Percentiles rank a stretch among this genome's conserved stretches.
Evolutionary conservation across 2,329 filamentous ascomycete species (phyloP).

Genomic region (Aspergillus sergii): DNA sequence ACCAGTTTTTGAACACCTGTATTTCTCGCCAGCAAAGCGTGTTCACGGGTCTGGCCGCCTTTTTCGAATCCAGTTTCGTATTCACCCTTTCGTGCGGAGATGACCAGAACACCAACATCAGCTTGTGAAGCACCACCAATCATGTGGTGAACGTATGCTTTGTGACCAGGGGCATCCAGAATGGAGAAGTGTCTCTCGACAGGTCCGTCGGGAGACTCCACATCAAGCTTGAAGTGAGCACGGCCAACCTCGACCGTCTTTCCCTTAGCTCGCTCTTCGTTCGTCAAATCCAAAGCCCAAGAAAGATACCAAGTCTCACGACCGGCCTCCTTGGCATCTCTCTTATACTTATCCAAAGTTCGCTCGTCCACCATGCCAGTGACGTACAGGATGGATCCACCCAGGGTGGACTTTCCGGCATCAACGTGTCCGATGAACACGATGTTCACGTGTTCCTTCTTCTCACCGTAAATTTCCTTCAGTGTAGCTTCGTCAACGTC

Average conservation of each 20-base stretch:
- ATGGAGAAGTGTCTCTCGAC: conserved; percentile 96
- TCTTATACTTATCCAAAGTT: conserved; percentile 97
- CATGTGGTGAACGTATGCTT: conserved; percentile 98
- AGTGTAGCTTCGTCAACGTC: conserved; percentile 82
- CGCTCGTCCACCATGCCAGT: conserved; percentile 99
- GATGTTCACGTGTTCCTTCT: conserved; percentile 76
- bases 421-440: conserved; percentile 99
- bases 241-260: conserved; percentile 98
- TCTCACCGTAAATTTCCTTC: conserved; percentile 93
- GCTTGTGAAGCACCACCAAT: conserved; percentile 93
- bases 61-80: conserved; percentile 98
- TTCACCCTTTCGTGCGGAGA: conserved; percentile 94
- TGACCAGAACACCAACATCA: conserved; percentile 92
- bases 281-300: conserved; percentile 96
- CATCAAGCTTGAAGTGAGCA: conserved; percentile 84
- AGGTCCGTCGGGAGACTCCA: conserved; percentile 39
- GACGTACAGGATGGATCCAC: conserved; percentile 86
- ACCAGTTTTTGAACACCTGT: conserved; percentile 97
- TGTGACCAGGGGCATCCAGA: conserved; percentile 94
- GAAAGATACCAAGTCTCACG: conserved; percentile 99
- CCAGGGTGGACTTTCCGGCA: conserved; percentile 94
- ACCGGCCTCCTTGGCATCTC: conserved; percentile 91
- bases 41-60: conserved; percentile 95
- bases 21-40: conserved; percentile 96
- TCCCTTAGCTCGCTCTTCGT: conserved; percentile 92